phyloP scores from a whole-genome alignment of 768 basidiomycete genomes.

The Exsudoporus frostii region DNA sequence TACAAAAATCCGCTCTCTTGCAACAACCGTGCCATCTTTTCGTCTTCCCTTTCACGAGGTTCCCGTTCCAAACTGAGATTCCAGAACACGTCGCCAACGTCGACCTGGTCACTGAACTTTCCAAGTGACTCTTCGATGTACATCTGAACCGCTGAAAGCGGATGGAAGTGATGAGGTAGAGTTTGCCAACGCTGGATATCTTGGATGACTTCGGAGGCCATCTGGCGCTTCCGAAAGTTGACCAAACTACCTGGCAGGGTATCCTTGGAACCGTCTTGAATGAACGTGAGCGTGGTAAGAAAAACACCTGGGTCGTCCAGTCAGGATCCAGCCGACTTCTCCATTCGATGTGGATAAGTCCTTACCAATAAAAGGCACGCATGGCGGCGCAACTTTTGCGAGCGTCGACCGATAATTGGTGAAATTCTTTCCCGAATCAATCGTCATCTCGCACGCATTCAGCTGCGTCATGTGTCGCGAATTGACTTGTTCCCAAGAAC shows the following conservation, averaged over 20 bases:
- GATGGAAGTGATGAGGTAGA: conserved; percentile 80
- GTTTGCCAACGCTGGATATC: conserved; percentile 97
- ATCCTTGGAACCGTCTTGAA: conserved; percentile 94
- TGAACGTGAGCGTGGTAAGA: conserved; percentile 94
- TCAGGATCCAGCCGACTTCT: background rate
- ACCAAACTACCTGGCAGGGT: conserved; percentile 73
- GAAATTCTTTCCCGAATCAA: conserved; percentile 94
- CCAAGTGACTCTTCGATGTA: conserved; percentile 80
- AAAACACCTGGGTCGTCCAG: conserved; percentile 68
- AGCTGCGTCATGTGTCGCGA: conserved; percentile 72
- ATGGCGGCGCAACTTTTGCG: conserved; percentile 82
- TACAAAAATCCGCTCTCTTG: conserved; percentile 88
- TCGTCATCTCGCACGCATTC: conserved; percentile 79
- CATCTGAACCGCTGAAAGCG: conserved; percentile 60
- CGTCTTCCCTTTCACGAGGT: conserved; percentile 92
- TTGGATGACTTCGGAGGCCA: conserved; percentile 93
- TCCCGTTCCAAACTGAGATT: conserved; percentile 82
- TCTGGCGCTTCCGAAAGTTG: conserved; percentile 95
- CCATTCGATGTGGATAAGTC: background rate
- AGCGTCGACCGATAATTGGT: conserved; percentile 85
- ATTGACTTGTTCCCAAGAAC: conserved; percentile 89
- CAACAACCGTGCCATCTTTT: conserved; percentile 88
- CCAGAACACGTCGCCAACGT: conserved; percentile 79
- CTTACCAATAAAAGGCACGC: conserved; percentile 94
- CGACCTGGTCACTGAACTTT: conserved; percentile 63